A percentile compares a stretch with the other conserved stretches of the same genome.
phyloP scores from a whole-genome alignment of 345 rosid genomes.

The Erucastrum elatum region DNA sequence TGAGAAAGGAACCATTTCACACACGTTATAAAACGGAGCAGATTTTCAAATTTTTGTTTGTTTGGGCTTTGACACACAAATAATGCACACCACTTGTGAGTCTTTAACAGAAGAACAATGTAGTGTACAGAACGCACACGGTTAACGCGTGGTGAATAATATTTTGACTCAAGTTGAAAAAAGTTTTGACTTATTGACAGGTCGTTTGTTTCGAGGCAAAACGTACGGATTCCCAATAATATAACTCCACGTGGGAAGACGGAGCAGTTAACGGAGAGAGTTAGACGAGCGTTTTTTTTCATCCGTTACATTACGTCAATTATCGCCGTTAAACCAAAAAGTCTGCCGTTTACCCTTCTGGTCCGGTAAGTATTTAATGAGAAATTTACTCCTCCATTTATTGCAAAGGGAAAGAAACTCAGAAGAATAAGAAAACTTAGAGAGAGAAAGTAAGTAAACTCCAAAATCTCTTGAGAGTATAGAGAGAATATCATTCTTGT shows the following conservation, averaged over 20 bases:
- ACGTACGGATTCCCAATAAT: constrained; percentile 25
- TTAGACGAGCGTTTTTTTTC: constrained; percentile 15
- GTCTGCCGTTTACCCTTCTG: constrained; percentile 46
- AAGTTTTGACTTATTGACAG: constrained; percentile 34
- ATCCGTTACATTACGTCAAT: constrained; percentile 33
- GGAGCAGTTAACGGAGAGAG: constrained; percentile 19
- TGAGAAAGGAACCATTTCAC: no score
- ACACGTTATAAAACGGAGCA: not conserved
- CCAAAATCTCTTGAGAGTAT: constrained; percentile 28
- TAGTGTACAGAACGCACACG: constrained; percentile 36
- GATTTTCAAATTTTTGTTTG: not conserved
- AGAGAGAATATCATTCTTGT: constrained; percentile 22
- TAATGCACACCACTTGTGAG: constrained; percentile 9
- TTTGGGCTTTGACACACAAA: not conserved
- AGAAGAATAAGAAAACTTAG: constrained; percentile 9
- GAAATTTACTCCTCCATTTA: constrained; percentile 53
- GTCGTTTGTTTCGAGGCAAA: constrained; percentile 12
- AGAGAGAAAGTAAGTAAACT: constrained; percentile 15
- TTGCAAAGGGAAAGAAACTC: constrained; percentile 33
- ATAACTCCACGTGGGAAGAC: constrained; percentile 39
- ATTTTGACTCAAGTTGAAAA: constrained; percentile 21
- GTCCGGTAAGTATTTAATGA: constrained; percentile 47
- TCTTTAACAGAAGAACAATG: constrained; percentile 8
- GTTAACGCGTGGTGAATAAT: constrained; percentile 27
- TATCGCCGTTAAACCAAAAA: constrained; percentile 30